Conservation (phyloP, 345 rosid genomes). For the Iberis pinnata region DNA sequence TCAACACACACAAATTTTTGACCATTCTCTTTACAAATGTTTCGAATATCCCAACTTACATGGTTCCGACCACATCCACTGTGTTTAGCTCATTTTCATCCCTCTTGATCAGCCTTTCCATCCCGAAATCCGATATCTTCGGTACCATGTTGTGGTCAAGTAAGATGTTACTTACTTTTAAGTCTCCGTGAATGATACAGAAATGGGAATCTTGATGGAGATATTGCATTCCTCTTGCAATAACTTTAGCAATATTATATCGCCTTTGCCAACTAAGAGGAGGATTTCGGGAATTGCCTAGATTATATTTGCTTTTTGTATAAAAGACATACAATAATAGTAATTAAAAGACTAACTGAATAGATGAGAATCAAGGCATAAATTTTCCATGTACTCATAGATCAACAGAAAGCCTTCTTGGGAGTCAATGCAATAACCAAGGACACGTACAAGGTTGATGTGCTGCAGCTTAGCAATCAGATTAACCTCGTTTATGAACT, state of each 20-base stretch:
- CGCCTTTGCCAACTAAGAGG: background rate
- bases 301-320: too few relatives aligned
- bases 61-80: background rate
- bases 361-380: too few relatives aligned
- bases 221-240: background rate
- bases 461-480: too few relatives aligned
- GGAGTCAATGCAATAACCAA: too few relatives aligned
- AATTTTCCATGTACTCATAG: too few relatives aligned
- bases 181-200: background rate
- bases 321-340: too few relatives aligned
- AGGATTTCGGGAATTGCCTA: background rate
- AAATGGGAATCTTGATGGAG: background rate
- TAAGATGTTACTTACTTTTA: background rate
- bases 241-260: background rate
- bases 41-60: background rate
- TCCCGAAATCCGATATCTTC: constrained; percentile 4
- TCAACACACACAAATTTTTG: too few relatives aligned
- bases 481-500: too few relatives aligned
- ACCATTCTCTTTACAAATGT: too few relatives aligned
- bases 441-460: too few relatives aligned
- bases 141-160: background rate
- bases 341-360: background rate
- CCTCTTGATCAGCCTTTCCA: background rate
- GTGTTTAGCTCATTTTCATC: background rate
- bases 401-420: too few relatives aligned